Evolutionary conservation across 148 eudicot genomes (phyloP).

Genomic region (Talinum fruticosum): DNA sequence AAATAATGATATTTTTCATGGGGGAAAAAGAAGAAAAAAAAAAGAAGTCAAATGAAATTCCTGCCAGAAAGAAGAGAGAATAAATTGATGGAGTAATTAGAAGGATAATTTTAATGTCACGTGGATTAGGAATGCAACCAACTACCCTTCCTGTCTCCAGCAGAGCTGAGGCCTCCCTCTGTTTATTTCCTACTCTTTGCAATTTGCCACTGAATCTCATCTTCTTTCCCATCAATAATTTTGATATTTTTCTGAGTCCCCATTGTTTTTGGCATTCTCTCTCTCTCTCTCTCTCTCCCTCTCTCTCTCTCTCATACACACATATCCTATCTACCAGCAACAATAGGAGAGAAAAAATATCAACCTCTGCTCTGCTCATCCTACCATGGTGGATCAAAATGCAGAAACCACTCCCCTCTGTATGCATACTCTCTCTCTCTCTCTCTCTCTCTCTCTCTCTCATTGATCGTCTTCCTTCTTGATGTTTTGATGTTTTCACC

Average conservation of each 20-base stretch:
- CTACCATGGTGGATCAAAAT: background rate
- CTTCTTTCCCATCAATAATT: too few species aligned
- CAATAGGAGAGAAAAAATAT: background rate
- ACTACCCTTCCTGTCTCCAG: background rate
- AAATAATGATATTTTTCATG: too few species aligned
- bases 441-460: background rate
- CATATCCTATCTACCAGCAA: background rate
- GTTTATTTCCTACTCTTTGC: background rate
- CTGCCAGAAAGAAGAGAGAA: too few species aligned
- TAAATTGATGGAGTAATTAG: too few species aligned
- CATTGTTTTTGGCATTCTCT: background rate
- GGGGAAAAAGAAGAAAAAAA: too few species aligned
- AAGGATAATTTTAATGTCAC: slow-evolving; percentile 7
- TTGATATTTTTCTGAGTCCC: too few species aligned
- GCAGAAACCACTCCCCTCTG: background rate
- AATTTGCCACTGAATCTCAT: too few species aligned
- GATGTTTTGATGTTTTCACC: background rate
- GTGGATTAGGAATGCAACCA: slow-evolving; percentile 2
- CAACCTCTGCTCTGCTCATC: background rate
- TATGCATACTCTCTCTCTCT: background rate
- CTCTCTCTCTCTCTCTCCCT: background rate
- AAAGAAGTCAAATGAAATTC: too few species aligned
- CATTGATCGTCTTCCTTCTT: background rate
- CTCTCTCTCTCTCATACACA: background rate
- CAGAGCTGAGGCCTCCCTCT: too few species aligned